phyloP scores from a whole-genome alignment of 306 rosid species.

The Lathyrus sativus region DNA sequence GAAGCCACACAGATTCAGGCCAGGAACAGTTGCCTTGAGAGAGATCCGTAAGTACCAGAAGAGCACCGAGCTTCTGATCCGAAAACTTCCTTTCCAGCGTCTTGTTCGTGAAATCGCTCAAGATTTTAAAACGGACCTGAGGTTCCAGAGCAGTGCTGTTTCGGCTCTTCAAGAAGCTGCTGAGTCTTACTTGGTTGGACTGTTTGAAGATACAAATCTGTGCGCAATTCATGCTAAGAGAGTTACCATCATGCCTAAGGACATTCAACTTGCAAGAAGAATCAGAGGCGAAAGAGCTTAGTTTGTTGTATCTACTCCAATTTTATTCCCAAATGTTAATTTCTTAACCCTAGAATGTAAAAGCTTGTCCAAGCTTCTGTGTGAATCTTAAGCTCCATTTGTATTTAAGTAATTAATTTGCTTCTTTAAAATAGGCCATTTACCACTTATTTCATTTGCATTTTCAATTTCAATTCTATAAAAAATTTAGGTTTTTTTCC shows the following conservation, averaged over 20 bases:
- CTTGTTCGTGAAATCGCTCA: slow-evolving; percentile 7
- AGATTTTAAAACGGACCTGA: not conserved
- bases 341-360: not conserved
- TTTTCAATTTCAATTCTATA: too few relatives aligned
- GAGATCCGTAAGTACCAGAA: slow-evolving; percentile 2
- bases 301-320: not conserved
- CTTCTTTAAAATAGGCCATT: too few relatives aligned
- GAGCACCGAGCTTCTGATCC: not conserved
- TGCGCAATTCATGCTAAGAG: not conserved
- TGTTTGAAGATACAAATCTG: not conserved
- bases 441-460: too few relatives aligned
- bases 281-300: slow-evolving; percentile 1
- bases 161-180: slow-evolving; percentile 3
- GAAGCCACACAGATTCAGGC: slow-evolving; percentile 5
- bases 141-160: not conserved
- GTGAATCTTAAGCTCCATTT: not conserved
- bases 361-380: not conserved
- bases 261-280: not conserved
- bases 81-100: not conserved
- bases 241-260: not conserved
- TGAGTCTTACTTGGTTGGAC: not conserved
- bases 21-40: not conserved
- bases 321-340: not conserved
- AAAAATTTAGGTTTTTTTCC: too few relatives aligned
- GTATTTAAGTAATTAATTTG: too few relatives aligned